Conservation (phyloP, 768 basidiomycete species). For the Ephemerocybe angulata region DNA sequence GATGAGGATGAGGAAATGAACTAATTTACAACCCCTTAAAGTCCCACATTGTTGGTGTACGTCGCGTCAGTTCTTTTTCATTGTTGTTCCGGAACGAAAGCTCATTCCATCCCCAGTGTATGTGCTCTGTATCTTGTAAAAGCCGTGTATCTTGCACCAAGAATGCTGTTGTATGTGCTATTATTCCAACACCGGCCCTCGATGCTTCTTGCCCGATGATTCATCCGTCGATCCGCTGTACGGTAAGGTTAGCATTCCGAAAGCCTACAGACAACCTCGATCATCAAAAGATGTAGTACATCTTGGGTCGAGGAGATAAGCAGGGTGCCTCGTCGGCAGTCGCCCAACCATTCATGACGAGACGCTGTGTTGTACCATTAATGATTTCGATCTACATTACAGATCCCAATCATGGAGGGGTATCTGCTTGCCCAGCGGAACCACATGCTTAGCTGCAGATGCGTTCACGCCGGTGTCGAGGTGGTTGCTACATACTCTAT, state of each 20-base stretch:
- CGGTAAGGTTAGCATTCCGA: too few species aligned
- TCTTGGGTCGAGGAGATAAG: background rate
- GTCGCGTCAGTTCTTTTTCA: background rate
- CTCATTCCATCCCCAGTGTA: background rate
- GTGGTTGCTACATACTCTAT: too few species aligned
- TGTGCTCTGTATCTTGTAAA: background rate
- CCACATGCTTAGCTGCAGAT: too few species aligned
- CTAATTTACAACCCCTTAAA: conserved; percentile 18
- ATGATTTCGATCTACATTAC: background rate
- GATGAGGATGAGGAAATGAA: conserved; percentile 42
- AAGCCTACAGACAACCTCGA: too few species aligned
- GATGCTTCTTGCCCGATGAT: background rate
- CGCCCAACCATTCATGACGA: background rate
- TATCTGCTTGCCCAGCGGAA: too few species aligned
- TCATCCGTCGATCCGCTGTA: background rate
- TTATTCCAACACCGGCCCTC: background rate
- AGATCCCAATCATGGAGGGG: background rate
- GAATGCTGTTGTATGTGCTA: background rate
- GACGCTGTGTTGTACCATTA: background rate
- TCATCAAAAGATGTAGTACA: background rate
- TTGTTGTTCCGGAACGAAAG: background rate
- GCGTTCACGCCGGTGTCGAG: too few species aligned
- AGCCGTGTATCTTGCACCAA: background rate
- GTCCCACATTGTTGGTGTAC: background rate
- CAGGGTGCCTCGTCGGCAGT: background rate